Evolutionary conservation across 164 flowering plant genomes (phyloP).

Genomic region (Amborella trichopoda): DNA sequence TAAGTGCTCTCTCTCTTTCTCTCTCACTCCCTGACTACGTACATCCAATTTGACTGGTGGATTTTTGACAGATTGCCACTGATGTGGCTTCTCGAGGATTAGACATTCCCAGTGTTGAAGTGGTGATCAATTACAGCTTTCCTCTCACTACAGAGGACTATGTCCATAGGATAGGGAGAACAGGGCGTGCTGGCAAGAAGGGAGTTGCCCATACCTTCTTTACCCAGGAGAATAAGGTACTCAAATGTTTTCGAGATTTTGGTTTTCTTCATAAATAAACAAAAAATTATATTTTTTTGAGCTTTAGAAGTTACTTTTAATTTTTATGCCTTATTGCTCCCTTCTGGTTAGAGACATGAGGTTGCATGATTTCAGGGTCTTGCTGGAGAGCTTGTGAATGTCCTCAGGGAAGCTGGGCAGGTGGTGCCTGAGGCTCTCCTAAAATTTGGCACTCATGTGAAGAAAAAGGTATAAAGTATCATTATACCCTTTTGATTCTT

Average conservation of each 20-base stretch:
- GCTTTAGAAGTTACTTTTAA: no score
- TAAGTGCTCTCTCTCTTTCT: no score
- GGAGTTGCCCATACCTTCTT: slow-evolving; percentile 97
- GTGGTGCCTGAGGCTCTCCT: slow-evolving; percentile 55
- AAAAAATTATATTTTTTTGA: background rate
- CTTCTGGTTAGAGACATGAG: no score
- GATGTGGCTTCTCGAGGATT: slow-evolving; percentile 99
- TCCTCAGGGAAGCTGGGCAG: slow-evolving; percentile 90
- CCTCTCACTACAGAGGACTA: slow-evolving; percentile 97
- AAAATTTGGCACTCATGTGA: slow-evolving; percentile 91
- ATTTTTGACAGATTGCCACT: slow-evolving; percentile 76
- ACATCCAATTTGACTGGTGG: no score
- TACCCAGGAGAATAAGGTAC: slow-evolving; percentile 83
- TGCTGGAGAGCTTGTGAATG: slow-evolving; percentile 93
- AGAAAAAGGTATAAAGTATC: slow-evolving; percentile 99
- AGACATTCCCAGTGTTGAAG: slow-evolving; percentile 99
- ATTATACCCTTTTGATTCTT: no score
- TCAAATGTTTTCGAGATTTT: background rate
- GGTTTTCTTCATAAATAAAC: background rate
- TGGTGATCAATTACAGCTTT: slow-evolving; percentile 91
- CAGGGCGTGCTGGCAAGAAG: slow-evolving; percentile 98
- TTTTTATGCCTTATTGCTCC: no score
- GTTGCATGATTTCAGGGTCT: slow-evolving; percentile 44
- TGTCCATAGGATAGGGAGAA: slow-evolving; percentile 95
- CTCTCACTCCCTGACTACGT: no score